Evolutionary conservation across 495 filamentous ascomycete genomes (phyloP).

Genomic region (Diplogelasinospora grovesii): DNA sequence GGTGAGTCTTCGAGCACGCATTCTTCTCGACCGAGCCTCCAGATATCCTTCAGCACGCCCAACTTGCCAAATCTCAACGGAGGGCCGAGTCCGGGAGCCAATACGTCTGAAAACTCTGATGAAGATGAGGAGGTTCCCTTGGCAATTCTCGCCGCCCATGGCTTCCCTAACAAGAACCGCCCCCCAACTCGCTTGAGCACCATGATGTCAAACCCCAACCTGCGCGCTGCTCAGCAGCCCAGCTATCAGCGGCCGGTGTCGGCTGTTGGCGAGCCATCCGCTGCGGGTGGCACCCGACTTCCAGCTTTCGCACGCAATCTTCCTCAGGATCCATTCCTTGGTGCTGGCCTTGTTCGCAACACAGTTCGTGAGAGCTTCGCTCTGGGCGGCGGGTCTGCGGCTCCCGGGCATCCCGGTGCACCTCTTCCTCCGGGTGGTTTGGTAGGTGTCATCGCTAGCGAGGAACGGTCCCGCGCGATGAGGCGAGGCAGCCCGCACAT

Average conservation of each 20-base stretch:
- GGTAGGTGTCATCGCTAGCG: slow-evolving; percentile 82
- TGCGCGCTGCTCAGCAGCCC: slow-evolving; percentile 41
- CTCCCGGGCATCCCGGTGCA: slow-evolving; percentile 18
- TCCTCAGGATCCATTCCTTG: slow-evolving; percentile 83
- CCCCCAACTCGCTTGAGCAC: slow-evolving; percentile 66
- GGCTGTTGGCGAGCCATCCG: slow-evolving; percentile 18
- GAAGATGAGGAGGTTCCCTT: slow-evolving; percentile 86
- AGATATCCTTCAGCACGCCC: slow-evolving; percentile 50
- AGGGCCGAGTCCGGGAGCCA: slow-evolving; percentile 15
- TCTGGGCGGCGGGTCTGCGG: slow-evolving; percentile 56
- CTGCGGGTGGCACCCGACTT: slow-evolving; percentile 25
- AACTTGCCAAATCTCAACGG: slow-evolving; percentile 31
- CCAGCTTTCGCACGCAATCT: slow-evolving; percentile 84
- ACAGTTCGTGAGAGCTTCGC: slow-evolving; percentile 71
- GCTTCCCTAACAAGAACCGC: slow-evolving; percentile 78
- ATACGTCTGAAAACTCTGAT: slow-evolving; percentile 50
- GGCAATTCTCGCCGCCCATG: slow-evolving; percentile 83
- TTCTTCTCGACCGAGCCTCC: slow-evolving; percentile 33
- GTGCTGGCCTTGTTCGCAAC: slow-evolving; percentile 70
- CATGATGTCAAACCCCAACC: slow-evolving; percentile 58
- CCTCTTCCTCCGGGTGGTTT: slow-evolving; percentile 58
- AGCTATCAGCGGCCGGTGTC: slow-evolving; percentile 31
- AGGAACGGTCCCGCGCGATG: slow-evolving; percentile 72
- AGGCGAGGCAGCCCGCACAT: slow-evolving; percentile 71
- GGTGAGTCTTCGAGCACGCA: slow-evolving; percentile 55